phyloP scores from a whole-genome alignment of 192 early-diverging fungal species.

The Gonapodya sp. region DNA sequence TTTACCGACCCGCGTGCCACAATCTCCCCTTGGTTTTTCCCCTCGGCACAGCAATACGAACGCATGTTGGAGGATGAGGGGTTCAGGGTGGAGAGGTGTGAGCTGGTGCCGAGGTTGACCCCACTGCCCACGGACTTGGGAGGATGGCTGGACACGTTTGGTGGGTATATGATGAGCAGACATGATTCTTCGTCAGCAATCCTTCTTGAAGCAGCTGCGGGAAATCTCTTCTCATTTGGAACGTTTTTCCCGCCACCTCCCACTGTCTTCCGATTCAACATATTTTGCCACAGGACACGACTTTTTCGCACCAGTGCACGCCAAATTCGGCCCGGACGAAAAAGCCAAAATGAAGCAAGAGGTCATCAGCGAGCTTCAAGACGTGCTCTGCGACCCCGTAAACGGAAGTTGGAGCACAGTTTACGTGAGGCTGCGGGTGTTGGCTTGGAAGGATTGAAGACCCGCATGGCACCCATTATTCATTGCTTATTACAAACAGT shows the following conservation, averaged over 20 bases:
- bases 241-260: not conserved
- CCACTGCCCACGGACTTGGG: conserved; percentile 11
- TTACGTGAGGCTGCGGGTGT: not conserved
- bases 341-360: not conserved
- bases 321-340: not conserved
- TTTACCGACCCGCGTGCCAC: not conserved
- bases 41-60: not conserved
- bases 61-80: conserved; percentile 7
- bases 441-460: not conserved
- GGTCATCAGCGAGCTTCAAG: not conserved
- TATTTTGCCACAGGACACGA: not conserved
- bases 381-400: not conserved
- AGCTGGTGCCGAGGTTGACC: not conserved
- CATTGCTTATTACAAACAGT: too few relatives aligned
- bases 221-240: too few relatives aligned
- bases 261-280: too few relatives aligned
- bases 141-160: conserved; percentile 15
- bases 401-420: not conserved
- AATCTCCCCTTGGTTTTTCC: conserved; percentile 15
- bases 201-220: too few relatives aligned
- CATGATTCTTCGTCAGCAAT: too few relatives aligned
- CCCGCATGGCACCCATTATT: too few relatives aligned
- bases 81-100: conserved; percentile 10
- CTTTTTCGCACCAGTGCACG: not conserved
- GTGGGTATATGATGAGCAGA: too few relatives aligned